Evolutionary conservation across 208 protist genomes (phyloP), one percentile per base, ranked within the genome.

Genomic region (Leishmania turanica): DNA sequence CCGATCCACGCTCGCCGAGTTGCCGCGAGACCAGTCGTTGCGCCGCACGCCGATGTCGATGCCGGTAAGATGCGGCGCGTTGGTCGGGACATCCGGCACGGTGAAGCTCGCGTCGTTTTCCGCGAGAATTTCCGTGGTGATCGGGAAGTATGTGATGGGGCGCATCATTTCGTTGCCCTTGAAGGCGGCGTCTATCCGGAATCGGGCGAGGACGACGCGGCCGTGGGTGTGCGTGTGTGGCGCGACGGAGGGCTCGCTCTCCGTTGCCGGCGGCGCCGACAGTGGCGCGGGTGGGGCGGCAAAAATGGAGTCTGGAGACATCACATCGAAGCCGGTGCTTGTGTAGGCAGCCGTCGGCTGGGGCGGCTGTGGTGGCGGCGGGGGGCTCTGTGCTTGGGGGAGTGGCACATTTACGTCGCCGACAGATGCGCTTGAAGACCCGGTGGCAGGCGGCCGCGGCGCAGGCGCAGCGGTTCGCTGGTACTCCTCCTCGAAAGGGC

Each of bases 111-210:
- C 83, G 34, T 87, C 79, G 82, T 92, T 89, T 2, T 90, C 84
- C 24, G 81, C 83, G 34, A 87, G 82, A 72, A 97, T 85, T 51
- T 85, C 88, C 40, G 86, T 89, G 15, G 70, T 82, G 49, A 97
- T 93, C 19, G 91, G 88, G 75, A 97, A 97, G 82, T 95, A 95
- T 37, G 91, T 97, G 42, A 93, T 90, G 49, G 88, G 81, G 0
- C 90, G 84, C 72, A 94, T 81, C 79, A 93, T 53, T 68, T 93
- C 88, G 45, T 87, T 90, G 9, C 91, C 86, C 27, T 90, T 80
- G 69, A 90, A 89, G 27, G 91, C 79, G 5, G 79, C 66, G 13
- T 90, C 88, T 11, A 95, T 90, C 2, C 75, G 66, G 72, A 96
- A 94, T 34, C 74, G 84, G 1, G 88, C 90, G 9, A 95, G 83